A percentile compares a stretch with the other conserved stretches of the same genome.
Conservation (phyloP, 768 basidiomycete species). For the Mycena polygramma region DNA sequence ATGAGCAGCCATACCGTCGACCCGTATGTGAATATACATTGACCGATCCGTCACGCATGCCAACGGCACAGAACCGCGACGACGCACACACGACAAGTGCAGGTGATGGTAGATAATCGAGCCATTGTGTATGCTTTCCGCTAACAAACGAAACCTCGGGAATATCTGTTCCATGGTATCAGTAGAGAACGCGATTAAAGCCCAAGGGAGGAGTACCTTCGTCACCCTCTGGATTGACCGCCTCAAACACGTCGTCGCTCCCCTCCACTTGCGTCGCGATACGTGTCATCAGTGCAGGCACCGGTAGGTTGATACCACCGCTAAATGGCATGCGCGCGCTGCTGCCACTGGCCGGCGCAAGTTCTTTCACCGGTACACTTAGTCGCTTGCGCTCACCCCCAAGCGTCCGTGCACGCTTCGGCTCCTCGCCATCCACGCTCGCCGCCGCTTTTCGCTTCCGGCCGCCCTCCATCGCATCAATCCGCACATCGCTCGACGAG, state of each 20-base stretch:
- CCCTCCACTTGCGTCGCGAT: slow-evolving; percentile 74
- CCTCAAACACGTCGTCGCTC: slow-evolving; percentile 80
- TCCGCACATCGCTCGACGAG: slow-evolving; percentile 48
- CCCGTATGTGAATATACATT: slow-evolving; percentile 89
- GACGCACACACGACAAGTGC: slow-evolving; percentile 78
- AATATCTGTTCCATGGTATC: slow-evolving; percentile 54
- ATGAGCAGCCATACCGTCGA: slow-evolving; percentile 72
- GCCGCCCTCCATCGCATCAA: slow-evolving; percentile 47
- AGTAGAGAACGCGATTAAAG: slow-evolving; percentile 10
- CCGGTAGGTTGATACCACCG: slow-evolving; percentile 57
- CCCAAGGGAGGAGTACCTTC: slow-evolving; percentile 55
- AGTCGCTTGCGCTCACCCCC: slow-evolving; percentile 76
- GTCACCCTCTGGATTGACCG: slow-evolving; percentile 76
- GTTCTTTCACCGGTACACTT: slow-evolving; percentile 65
- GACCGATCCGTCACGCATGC: slow-evolving; percentile 83
- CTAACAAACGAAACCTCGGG: slow-evolving; percentile 77
- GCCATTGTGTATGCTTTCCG: slow-evolving; percentile 84
- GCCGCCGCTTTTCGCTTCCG: slow-evolving; percentile 70
- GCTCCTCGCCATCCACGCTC: slow-evolving; percentile 50
- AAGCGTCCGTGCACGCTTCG: slow-evolving; percentile 61
- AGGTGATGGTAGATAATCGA: slow-evolving; percentile 87
- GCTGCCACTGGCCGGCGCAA: slow-evolving; percentile 47
- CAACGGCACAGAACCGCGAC: slow-evolving; percentile 77
- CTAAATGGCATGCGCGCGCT: slow-evolving; percentile 39
- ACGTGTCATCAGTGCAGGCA: slow-evolving; percentile 72